Percentiles rank a stretch among this genome's conserved stretches.
phyloP scores from a whole-genome alignment of 116 monocot species.

The Cymodocea nodosa region DNA sequence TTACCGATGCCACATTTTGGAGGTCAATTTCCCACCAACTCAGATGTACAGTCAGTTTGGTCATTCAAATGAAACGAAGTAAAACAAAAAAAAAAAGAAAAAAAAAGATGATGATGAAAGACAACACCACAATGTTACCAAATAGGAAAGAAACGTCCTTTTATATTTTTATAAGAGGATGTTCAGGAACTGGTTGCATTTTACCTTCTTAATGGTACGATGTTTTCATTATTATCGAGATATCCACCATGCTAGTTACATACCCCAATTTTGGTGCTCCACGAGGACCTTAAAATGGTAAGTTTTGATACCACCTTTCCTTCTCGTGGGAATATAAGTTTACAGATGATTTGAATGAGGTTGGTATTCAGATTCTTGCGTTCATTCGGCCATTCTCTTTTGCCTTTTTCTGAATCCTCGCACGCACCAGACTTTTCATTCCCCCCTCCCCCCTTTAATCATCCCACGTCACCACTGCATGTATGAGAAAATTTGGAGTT shows the following conservation, averaged over 20 bases:
- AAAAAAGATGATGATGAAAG: neutral
- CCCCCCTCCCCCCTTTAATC: too few species aligned
- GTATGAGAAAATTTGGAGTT: too few species aligned
- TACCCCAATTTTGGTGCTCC: neutral
- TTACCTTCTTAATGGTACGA: constrained; percentile 10
- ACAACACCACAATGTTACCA: constrained; percentile 7
- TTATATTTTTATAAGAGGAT: constrained; percentile 1
- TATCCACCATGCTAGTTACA: constrained; percentile 2
- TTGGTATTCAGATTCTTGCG: too few species aligned
- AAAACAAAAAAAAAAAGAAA: too few species aligned
- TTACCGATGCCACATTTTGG: constrained; percentile 3
- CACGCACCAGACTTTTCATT: too few species aligned
- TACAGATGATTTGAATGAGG: too few species aligned
- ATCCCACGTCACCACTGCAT: too few species aligned
- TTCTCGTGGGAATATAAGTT: too few species aligned
- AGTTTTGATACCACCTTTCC: too few species aligned
- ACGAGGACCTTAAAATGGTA: neutral
- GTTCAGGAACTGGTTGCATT: constrained; percentile 8
- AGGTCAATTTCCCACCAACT: constrained; percentile 1
- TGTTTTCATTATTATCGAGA: constrained; percentile 1
- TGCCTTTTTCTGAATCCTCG: too few species aligned
- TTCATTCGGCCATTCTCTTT: too few species aligned
- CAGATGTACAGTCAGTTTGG: constrained; percentile 14
- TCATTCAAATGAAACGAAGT: constrained; percentile 10
- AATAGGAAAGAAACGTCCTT: constrained; percentile 5